Conservation (phyloP, 768 basidiomycete genomes). For the Pleurotus tuber-regium region DNA sequence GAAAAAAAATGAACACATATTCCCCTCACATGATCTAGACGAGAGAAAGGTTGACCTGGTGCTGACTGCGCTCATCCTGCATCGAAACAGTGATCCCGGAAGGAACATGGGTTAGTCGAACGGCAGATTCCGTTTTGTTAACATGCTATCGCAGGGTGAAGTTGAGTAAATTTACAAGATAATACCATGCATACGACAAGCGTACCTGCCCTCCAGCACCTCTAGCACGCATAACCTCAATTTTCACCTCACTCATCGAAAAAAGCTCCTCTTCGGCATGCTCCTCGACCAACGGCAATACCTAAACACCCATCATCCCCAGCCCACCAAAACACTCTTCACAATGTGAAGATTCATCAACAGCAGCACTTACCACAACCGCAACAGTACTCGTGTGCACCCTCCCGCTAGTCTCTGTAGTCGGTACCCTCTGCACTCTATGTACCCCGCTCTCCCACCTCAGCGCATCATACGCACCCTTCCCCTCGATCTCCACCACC, state of each 20-base stretch:
- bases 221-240: slow-evolving; percentile 95
- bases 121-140: slow-evolving; percentile 98
- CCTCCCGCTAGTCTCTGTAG: slow-evolving; percentile 83
- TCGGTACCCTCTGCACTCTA: slow-evolving; percentile 91
- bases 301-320: too few species aligned
- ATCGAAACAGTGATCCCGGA: slow-evolving; percentile 95
- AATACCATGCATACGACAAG: neutral
- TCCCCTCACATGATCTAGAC: neutral
- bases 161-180: too few species aligned
- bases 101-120: slow-evolving; percentile 89
- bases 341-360: neutral
- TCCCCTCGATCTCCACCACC: slow-evolving; percentile 74
- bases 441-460: slow-evolving; percentile 96
- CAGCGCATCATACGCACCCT: slow-evolving; percentile 74
- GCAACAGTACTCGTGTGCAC: slow-evolving; percentile 92
- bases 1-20: neutral
- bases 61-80: slow-evolving; percentile 97
- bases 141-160: slow-evolving; percentile 90
- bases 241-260: slow-evolving; percentile 78
- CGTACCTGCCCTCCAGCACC: slow-evolving; percentile 94
- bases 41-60: slow-evolving; percentile 56
- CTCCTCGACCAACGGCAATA: slow-evolving; percentile 78
- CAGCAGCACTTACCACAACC: slow-evolving; percentile 61
- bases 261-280: slow-evolving; percentile 61
- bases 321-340: too few species aligned